Base-by-base conservation (phyloP, 805 yeast genomes). In the Starmerella davenportii region DNA sequence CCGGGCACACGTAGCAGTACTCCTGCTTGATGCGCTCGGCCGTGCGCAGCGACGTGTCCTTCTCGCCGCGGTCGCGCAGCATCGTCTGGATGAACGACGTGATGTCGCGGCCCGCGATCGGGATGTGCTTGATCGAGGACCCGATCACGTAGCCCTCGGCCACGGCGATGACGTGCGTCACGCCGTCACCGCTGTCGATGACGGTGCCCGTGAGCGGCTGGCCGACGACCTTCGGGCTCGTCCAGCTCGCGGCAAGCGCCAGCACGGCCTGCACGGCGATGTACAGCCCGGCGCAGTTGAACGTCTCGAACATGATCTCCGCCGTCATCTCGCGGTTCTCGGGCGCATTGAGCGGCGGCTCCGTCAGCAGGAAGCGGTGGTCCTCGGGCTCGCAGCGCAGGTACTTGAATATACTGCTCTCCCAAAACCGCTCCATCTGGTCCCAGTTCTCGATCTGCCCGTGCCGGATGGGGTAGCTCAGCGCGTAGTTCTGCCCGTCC, bases 401-500 rank as follows among this genome's bases (percentile, higher is more conserved):
- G 58, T 90, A 90, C 63, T 90, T 87, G 66, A 90, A 90, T 54
- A 90, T 85, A 35, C 94, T 81, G 53, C 80, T 79, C 56, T 90
- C 96, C 98, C 98, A 90, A 60, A 84, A 87, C 57, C 98, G 70
- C 61, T 90, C 98, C 98, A 90, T 90, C 56, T 90, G 95, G 63
- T 90, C 98, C 98, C 98, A 90, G 59, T 90, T 82, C 60, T 90
- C 98, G 46, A 90, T 79, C 65, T 90, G 98, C 20, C 98, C 98
- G 56, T 90, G 98, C 59, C 84, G 78, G 44, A 90, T 84, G 16
- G 98, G 98, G 54, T 90, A 90, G 46, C 74, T 72, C 42, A 90
- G 64, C 21, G 85, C 77, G 60, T 90, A 90, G 21, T 81, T 67
- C 46, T 94, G 82, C 4, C 94, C 93, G 51, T 73, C 77, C n/a